These are phyloP conservation scores for Euphorbia celastroides DNA, from an alignment of 441 rosid species.

Conservation along the genomic window DNA sequence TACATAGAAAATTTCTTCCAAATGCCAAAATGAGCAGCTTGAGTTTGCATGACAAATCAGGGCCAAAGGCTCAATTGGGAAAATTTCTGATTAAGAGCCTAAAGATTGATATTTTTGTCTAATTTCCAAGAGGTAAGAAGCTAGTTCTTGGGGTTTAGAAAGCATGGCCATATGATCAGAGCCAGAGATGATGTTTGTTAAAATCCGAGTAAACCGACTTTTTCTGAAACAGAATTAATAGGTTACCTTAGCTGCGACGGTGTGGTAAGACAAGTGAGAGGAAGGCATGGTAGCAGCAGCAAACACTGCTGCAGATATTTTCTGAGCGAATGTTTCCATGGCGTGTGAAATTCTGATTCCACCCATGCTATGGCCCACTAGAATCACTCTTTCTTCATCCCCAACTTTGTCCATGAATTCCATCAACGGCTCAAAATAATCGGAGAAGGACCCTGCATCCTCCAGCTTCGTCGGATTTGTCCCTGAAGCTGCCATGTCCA, in stretches of 20 bases:
- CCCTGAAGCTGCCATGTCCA: conserved; percentile 31
- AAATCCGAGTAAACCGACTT: too few relatives aligned
- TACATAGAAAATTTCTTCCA: too few relatives aligned
- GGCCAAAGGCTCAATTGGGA: too few relatives aligned
- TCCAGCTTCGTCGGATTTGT: conserved; percentile 25
- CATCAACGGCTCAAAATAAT: conserved; percentile 27
- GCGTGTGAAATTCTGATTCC: conserved; percentile 24
- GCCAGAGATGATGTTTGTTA: too few relatives aligned
- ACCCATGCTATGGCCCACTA: conserved; percentile 33
- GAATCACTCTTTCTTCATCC: conserved; percentile 23
- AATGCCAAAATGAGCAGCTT: too few relatives aligned
- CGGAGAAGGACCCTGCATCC: conserved; percentile 16
- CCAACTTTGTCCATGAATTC: conserved; percentile 19
- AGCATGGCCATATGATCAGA: conserved; percentile 42
- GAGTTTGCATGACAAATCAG: too few relatives aligned
- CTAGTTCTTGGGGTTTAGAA: conserved; percentile 29
- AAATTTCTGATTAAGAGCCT: too few relatives aligned
- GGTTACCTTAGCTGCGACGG: conserved; percentile 17
- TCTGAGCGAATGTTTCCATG: conserved; percentile 33
- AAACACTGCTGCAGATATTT: conserved; percentile 28
- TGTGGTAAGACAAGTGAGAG: conserved; percentile 10
- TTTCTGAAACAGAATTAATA: not conserved
- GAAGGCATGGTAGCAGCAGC: conserved; percentile 30
- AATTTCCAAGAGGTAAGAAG: conserved; percentile 24
- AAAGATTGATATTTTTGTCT: conserved; percentile 20